Base-by-base conservation (phyloP, 2,329 filamentous ascomycete species). In the Leptographium galeiforme region DNA sequence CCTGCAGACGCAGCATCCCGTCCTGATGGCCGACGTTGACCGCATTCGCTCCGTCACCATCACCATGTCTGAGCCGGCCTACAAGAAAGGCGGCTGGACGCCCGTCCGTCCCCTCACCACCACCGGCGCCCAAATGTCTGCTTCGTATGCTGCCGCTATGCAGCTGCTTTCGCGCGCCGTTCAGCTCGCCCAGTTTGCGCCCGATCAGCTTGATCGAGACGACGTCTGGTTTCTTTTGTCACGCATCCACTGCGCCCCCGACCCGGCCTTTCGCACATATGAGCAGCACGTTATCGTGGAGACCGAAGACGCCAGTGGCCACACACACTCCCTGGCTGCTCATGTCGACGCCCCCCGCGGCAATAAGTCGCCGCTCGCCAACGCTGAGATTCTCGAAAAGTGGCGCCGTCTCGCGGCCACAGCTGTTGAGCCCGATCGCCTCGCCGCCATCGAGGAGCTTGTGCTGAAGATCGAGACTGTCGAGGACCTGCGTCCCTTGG, bases 81-180 rank as follows among this genome's bases (percentile, higher is more conserved):
- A 13, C 2, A 36, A 36, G 12, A 36, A 36, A 13, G 34, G 8
- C 12, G 34, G 34, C 34, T 36, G 34, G 34, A 3, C 34, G 8
- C 8, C 34, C 12, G 54, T 62, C 8, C 59, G 64, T 12, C 68
- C 68, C 1, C 50, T 71, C 6, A 64, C 62, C 0, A 57, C 59
- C 7, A 68, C 65, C 0, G 68, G 68, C 1, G 67, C 68, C 4
- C 69, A 71, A 51, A 70, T 71, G 69, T 66, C 61, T 51, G 61
- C 59, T 14, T 56, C 63, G 0, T 71, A 69, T 55, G 60, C 64
- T 12, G 63, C 63, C 1, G 69, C 65, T 0, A 63, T 61, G 6
- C 67, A 71, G 51, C 55, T 72, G 5, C 61, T 71, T 7, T 66
- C 71, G 54, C 57, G 58, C 4, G 56, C 67, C 32, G 67, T 71